Base-by-base conservation (phyloP, 2,329 filamentous ascomycete species). In the Alternaria gansuensis region DNA sequence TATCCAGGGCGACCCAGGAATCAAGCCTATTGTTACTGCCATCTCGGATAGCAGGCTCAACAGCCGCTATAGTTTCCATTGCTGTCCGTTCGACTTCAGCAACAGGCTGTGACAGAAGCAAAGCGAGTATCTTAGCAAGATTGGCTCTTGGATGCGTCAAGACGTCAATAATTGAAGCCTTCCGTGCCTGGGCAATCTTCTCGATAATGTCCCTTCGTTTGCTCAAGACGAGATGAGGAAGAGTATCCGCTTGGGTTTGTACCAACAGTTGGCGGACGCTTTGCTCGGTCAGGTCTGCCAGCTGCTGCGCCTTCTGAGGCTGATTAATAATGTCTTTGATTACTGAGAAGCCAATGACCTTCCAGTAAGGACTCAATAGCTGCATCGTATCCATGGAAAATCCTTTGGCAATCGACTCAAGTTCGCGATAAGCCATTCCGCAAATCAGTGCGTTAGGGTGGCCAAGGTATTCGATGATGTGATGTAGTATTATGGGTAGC, bases 351-450 rank as follows among this genome's bases (percentile, higher is more conserved):
- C 92, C 93, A 43, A 99, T 82, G 29, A 86, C 94, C 65, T 88
- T 87, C 93, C 94, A 98, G 75, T 93, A 98, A 0, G 94, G 93
- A 54, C 89, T 87, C 56, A 98, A 89, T 0, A 99, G 81, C 14
- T 88, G 86, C 28, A 85, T 83, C 2, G 89, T 84, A 1, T 87
- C 89, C 36, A 86, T 82, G 3, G 83, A 82, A 39, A 88, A 84
- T 46, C 83, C 81, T 51, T 89, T 85, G 1, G 93, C 90, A 48
- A 98, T 82, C 60, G 87, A 88, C 21, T 90, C 82, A 37, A 97
- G 80, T 84, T 97, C 93, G 65, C 90, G 90, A 74, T 93, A 95
- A 3, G 94, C 92, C 63, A 93, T 86, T 4, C 89, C 90, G 52
- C 89, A 92, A 8, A 96, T 82, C 31, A 97, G 85, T 37, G 87